Evolutionary conservation across 2,329 filamentous ascomycete genomes (phyloP).

Genomic region (Claviceps maximensis): DNA sequence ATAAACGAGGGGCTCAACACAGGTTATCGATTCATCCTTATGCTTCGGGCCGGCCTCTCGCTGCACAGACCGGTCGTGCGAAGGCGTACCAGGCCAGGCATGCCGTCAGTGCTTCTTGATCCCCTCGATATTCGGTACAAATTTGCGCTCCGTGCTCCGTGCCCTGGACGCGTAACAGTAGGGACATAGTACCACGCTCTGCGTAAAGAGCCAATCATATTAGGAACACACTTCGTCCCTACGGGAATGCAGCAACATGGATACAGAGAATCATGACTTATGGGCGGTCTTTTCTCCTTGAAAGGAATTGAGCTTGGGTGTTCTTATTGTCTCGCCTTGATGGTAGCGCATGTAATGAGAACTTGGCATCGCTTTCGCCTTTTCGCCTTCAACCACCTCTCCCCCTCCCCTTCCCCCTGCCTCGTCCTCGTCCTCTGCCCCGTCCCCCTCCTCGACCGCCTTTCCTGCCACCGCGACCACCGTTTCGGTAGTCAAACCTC

Average conservation of each 20-base stretch:
- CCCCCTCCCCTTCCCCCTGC: slow-evolving; percentile 5
- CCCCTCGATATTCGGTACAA: too few species aligned
- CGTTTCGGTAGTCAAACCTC: slow-evolving; percentile 32
- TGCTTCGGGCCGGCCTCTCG: slow-evolving; percentile 16
- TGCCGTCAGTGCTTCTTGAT: slow-evolving; percentile 10
- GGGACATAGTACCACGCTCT: too few species aligned
- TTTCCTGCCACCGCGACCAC: slow-evolving; percentile 23
- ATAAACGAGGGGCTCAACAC: slow-evolving; percentile 26
- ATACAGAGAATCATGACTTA: too few species aligned
- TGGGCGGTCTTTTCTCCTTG: too few species aligned
- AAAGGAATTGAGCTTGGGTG: too few species aligned
- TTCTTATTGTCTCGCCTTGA: too few species aligned
- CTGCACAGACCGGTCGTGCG: slow-evolving; percentile 15
- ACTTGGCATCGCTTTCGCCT: not conserved
- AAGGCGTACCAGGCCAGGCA: slow-evolving; percentile 18
- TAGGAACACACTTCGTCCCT: too few species aligned
- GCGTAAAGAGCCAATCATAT: too few species aligned
- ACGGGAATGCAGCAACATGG: too few species aligned
- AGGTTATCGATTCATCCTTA: slow-evolving; percentile 22
- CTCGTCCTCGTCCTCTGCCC: slow-evolving; percentile 11
- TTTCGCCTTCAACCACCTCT: slow-evolving; percentile 8
- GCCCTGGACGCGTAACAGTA: too few species aligned
- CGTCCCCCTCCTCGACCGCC: slow-evolving; percentile 19
- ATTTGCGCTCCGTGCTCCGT: too few species aligned
- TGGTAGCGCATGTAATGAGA: not conserved